phyloP scores from a whole-genome alignment of 768 basidiomycete genomes.

The Phlebiopsis gigantea region DNA sequence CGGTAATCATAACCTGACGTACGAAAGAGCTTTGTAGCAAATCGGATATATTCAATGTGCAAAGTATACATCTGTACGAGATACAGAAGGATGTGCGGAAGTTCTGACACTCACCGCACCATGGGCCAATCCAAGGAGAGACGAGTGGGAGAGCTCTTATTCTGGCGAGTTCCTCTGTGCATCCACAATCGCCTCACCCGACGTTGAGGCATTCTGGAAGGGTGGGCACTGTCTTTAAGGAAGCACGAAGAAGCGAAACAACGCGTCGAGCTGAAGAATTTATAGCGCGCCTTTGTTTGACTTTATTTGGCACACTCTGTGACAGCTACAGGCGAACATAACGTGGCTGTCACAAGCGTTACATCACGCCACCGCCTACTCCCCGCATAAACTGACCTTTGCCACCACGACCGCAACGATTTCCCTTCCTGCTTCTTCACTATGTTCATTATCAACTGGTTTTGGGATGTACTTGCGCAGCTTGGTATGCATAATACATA shows the following conservation, averaged over 20 bases:
- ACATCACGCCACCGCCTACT: constrained; percentile 3
- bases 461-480: constrained; percentile 92
- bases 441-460: constrained; percentile 92
- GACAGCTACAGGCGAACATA: background rate
- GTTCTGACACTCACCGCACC: constrained; percentile 56
- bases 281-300: constrained; percentile 6
- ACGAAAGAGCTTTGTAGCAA: background rate
- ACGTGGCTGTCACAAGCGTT: constrained; percentile 3
- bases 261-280: background rate
- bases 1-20: background rate
- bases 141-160: constrained; percentile 53
- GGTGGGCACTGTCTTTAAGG: constrained; percentile 74
- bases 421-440: constrained; percentile 25
- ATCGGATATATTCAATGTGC: background rate
- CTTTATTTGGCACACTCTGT: background rate
- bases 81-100: constrained; percentile 44
- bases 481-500: constrained; percentile 59
- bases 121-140: constrained; percentile 20
- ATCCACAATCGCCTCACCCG: constrained; percentile 64
- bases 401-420: constrained; percentile 1
- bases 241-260: constrained; percentile 34
- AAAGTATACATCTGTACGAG: background rate
- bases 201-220: constrained; percentile 31
- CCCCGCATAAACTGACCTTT: constrained; percentile 3
- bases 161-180: constrained; percentile 55